Conservation (phyloP, 2,329 filamentous ascomycete species). For the Pseudocercospora ulei region DNA sequence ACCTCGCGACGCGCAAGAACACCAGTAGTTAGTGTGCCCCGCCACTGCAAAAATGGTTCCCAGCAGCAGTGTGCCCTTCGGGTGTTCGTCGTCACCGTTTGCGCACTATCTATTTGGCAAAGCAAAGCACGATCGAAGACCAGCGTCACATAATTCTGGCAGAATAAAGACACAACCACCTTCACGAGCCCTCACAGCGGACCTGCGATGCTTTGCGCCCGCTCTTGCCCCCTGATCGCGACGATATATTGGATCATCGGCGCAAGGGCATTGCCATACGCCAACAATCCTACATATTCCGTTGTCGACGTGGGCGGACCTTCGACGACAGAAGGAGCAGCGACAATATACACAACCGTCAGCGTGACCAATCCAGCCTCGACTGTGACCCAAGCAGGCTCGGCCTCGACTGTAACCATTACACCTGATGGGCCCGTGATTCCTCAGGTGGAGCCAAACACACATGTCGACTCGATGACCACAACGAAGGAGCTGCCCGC, state of each 20-base stretch:
- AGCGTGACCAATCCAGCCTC: conserved; percentile 15
- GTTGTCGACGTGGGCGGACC: conserved; percentile 30
- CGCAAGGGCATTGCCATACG: conserved; percentile 27
- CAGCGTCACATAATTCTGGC: background rate
- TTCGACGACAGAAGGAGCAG: conserved; percentile 14
- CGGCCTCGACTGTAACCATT: conserved; percentile 15
- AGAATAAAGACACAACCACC: background rate
- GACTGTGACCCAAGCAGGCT: conserved; percentile 11
- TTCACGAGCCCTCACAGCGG: conserved; percentile 2
- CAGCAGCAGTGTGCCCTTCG: conserved; percentile 1
- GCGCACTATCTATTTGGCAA: conserved; percentile 12
- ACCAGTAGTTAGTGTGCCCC: conserved; percentile 8
- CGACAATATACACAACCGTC: conserved; percentile 25
- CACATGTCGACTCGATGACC: conserved; percentile 2
- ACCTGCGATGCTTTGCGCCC: conserved; percentile 17
- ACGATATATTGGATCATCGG: conserved; percentile 22
- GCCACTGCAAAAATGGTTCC: conserved; percentile 15
- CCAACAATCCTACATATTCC: conserved; percentile 26
- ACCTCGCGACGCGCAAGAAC: conserved; percentile 11
- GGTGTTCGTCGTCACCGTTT: conserved; percentile 10
- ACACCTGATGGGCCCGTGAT: conserved; percentile 8
- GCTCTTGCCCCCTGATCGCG: conserved; percentile 16
- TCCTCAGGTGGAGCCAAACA: conserved; percentile 4
- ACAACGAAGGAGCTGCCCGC: conserved; percentile 1
- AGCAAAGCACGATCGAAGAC: conserved; percentile 2